Percentiles rank a stretch among this genome's conserved stretches.
Conservation (phyloP, 2,329 filamentous ascomycete genomes). For the Trichoderma koningii region DNA sequence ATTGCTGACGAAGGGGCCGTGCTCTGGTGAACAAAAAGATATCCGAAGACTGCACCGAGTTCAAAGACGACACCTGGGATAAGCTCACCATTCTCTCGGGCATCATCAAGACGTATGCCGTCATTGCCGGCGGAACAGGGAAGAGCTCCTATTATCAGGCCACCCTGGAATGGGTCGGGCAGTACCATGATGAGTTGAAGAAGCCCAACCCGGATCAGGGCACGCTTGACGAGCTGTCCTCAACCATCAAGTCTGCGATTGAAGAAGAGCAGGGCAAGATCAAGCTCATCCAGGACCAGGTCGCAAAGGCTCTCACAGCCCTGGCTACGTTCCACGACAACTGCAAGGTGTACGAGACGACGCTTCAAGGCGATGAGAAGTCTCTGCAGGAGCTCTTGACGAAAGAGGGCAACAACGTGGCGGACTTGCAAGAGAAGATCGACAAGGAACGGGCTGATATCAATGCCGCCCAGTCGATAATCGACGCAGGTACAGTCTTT, state of each 20-base stretch:
- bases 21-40: neutral
- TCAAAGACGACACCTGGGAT: neutral
- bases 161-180: constrained; percentile 6
- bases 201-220: neutral
- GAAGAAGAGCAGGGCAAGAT: neutral
- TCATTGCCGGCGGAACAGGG: neutral
- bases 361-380: neutral
- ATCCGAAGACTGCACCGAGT: neutral
- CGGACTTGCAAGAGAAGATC: neutral
- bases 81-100: neutral
- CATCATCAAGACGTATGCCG: constrained; percentile 7
- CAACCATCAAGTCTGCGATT: neutral
- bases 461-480: neutral
- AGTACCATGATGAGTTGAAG: neutral
- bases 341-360: neutral
- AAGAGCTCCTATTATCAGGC: constrained; percentile 4
- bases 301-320: neutral
- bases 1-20: neutral
- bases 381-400: neutral
- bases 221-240: neutral
- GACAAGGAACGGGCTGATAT: neutral
- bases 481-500: neutral
- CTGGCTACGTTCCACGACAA: neutral
- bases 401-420: neutral
- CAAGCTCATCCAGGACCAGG: neutral